These are phyloP conservation scores for Fusarium praegraminearum DNA, from an alignment of 2,329 filamentous ascomycete species.

Conservation along the genomic window DNA sequence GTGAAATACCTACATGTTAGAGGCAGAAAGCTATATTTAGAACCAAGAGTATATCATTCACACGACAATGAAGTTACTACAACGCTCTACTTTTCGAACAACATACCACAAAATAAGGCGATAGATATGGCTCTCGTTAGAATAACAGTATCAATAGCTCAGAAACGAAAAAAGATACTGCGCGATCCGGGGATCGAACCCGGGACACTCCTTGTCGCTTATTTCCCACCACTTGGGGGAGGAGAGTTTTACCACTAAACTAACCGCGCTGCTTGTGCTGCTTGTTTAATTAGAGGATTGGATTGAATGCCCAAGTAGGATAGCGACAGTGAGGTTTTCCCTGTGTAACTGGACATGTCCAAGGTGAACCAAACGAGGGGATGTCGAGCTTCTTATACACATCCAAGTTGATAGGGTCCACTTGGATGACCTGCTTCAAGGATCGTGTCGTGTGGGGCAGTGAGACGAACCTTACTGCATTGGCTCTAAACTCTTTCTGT, in stretches of 20 bases:
- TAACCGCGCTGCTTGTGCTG: slow-evolving; percentile 49
- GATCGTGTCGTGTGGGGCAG: slow-evolving; percentile 11
- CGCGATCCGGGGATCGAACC: slow-evolving; percentile 55
- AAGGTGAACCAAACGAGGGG: not conserved
- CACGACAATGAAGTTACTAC: not conserved
- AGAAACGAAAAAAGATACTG: slow-evolving; percentile 35
- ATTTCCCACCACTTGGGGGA: slow-evolving; percentile 51
- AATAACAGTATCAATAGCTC: not conserved
- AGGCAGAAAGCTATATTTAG: not conserved
- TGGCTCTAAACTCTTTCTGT: not conserved
- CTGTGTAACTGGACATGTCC: slow-evolving; percentile 4
- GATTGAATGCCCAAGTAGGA: slow-evolving; percentile 1
- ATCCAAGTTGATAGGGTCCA: not conserved
- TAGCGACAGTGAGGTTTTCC: not conserved
- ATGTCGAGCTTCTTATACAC: slow-evolving; percentile 27
- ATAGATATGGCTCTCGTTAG: not conserved
- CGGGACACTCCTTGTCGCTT: slow-evolving; percentile 47
- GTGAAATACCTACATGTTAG: not conserved
- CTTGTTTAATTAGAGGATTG: slow-evolving; percentile 1
- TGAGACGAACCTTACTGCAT: slow-evolving; percentile 10
- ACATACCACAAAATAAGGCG: too few relatives aligned
- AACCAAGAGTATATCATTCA: not conserved
- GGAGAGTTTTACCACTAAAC: slow-evolving; percentile 57
- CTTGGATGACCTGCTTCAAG: slow-evolving; percentile 8
- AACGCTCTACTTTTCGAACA: not conserved